phyloP scores from a whole-genome alignment of 306 rosid genomes.

The Psophocarpus tetragonolobus region DNA sequence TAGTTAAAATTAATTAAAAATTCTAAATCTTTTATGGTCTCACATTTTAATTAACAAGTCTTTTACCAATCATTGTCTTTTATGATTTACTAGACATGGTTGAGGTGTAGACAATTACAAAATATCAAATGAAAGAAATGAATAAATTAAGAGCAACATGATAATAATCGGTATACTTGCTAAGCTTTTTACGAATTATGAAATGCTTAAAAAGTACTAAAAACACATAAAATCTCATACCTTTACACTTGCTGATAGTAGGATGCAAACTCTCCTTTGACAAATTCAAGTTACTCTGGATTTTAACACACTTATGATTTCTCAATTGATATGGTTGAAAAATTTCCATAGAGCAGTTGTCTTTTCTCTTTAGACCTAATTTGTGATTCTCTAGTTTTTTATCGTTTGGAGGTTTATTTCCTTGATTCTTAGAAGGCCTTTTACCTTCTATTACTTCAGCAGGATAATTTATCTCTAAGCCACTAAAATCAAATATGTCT shows the following conservation, averaged over 20 bases:
- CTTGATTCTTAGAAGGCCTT: neutral
- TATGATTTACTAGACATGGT: too few species aligned
- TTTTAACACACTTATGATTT: neutral
- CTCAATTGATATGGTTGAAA: neutral
- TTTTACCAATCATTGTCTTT: too few species aligned
- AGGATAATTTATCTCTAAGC: conserved; percentile 10
- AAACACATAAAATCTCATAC: neutral
- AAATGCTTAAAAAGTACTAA: neutral
- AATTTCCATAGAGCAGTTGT: neutral
- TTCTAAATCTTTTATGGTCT: too few species aligned
- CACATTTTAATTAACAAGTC: too few species aligned
- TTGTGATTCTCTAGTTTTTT: neutral
- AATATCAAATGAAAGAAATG: neutral
- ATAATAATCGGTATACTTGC: neutral
- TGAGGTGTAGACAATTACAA: neutral
- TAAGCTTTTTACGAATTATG: neutral
- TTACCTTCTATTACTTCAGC: neutral
- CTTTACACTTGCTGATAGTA: neutral
- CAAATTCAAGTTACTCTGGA: neutral
- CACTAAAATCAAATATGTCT: neutral
- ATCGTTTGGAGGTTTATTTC: neutral
- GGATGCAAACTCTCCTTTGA: neutral
- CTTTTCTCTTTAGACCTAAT: neutral
- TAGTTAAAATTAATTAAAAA: too few species aligned
- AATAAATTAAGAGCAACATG: neutral